Conservation (phyloP, 257 asterid species). For the Plantago major region DNA sequence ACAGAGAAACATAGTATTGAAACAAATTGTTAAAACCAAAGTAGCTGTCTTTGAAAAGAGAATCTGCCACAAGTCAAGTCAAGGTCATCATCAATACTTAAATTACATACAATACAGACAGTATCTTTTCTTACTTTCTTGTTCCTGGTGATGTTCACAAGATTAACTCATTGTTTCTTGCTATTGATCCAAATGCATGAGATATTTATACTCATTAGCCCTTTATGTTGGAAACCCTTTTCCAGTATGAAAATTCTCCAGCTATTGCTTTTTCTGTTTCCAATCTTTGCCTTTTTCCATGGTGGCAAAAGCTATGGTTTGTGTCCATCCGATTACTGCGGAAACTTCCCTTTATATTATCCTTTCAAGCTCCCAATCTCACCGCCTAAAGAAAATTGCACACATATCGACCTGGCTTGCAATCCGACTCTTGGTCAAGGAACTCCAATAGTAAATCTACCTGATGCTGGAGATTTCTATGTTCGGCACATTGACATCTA, state of each 20-base stretch:
- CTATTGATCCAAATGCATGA: no score
- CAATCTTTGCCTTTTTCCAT: background rate
- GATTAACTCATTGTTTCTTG: no score
- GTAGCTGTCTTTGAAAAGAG: background rate
- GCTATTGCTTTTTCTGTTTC: background rate
- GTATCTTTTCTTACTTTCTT: background rate
- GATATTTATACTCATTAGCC: no score
- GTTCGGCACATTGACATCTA: background rate
- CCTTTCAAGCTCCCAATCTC: background rate
- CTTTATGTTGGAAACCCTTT: no score
- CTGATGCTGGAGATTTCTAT: background rate
- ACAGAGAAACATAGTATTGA: background rate
- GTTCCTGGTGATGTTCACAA: no score
- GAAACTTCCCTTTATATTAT: background rate
- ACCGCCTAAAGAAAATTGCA: no score
- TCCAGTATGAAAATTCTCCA: background rate
- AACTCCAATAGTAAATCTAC: background rate
- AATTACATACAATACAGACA: background rate
- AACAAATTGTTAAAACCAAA: background rate
- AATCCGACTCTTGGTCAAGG: no score
- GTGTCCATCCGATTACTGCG: background rate
- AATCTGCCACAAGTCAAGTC: conserved; percentile 5
- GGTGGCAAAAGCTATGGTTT: background rate
- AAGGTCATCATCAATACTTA: no score
- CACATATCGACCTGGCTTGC: no score